Evolutionary conservation across 2,329 filamentous ascomycete species (phyloP), one percentile per base, ranked within the genome.

Genomic region (Myriosclerotinia scirpicola): DNA sequence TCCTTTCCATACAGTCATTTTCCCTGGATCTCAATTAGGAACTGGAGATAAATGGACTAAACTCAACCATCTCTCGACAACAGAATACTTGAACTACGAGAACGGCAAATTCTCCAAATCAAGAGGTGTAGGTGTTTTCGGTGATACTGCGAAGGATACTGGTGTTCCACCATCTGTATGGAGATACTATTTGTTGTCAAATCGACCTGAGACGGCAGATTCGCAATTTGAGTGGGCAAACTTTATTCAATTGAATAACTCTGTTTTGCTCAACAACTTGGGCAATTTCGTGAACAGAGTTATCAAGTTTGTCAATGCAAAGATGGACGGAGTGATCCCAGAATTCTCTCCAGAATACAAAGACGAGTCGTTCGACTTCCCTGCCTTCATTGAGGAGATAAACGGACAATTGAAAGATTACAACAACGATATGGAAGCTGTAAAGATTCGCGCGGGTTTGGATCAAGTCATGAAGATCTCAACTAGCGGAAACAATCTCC

Each of bases 51-150:
- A 89, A 70, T 97, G 93, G 93, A 97, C 92, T 59, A 91, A 90
- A 85, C 85, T 96, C 44, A 88, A 96, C 79, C 91, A 93, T 75
- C 84, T 97, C 61, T 95, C 91, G 11, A 93, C 93, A 0, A 95
- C 93, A 0, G 93, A 97, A 76, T 93, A 95, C 74, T 83, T 95
- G 71, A 93, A 94, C 80, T 95, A 95, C 75, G 91, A 95, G 77
- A 87, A 87, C 68, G 91, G 91, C 71, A 97, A 97, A 77, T 97
- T 97, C 81, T 93, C 90, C 76, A 97, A 97, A 80, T 95, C 91
- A 61, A 86, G 92, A 73, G 91, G 90, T 42, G 86, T 97, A 48
- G 93, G 93, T 74, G 93, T 97, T 1, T 97, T 97, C 75, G 93
- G 93, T 61, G 93, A 91, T 79, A 92, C 91, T 74, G 93, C 92